phyloP scores from a whole-genome alignment of 352 stramenopile genomes.

The Phytophthora lateralis region DNA sequence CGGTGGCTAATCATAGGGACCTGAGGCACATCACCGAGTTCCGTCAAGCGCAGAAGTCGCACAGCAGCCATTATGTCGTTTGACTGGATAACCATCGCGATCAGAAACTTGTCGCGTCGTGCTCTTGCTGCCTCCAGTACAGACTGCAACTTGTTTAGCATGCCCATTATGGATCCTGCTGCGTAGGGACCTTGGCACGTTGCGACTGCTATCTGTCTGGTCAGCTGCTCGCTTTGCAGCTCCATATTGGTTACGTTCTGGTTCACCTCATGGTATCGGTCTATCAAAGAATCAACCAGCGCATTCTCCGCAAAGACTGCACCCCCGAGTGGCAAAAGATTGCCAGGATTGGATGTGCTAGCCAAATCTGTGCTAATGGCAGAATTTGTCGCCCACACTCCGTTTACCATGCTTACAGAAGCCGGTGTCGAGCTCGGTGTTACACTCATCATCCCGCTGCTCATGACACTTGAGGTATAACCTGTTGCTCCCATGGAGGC shows the following conservation, averaged over 20 bases:
- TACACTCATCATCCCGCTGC: conserved; percentile 21
- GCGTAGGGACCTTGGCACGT: conserved; percentile 52
- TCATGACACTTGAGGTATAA: conserved; percentile 18
- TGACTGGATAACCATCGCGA: conserved; percentile 66
- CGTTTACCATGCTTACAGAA: conserved; percentile 14
- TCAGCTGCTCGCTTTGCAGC: conserved; percentile 43
- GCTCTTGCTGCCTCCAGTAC: conserved; percentile 36
- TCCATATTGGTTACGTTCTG: conserved; percentile 49
- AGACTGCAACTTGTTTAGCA: conserved; percentile 35
- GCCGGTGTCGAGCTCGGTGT: conserved; percentile 10
- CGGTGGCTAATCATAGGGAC: conserved; percentile 57
- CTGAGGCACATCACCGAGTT: conserved; percentile 67
- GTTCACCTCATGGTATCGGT: conserved; percentile 58
- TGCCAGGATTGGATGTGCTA: conserved; percentile 18
- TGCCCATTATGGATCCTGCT: conserved; percentile 32
- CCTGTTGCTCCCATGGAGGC: conserved; percentile 9
- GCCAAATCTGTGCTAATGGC: conserved; percentile 31
- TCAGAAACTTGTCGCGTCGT: conserved; percentile 43
- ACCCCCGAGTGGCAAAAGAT: conserved; percentile 31
- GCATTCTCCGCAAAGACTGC: conserved; percentile 45
- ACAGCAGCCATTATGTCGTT: conserved; percentile 57
- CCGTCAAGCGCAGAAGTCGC: conserved; percentile 49
- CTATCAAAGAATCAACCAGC: conserved; percentile 59
- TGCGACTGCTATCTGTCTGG: conserved; percentile 47
- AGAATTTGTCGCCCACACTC: conserved; percentile 32